Evolutionary conservation across 352 stramenopile species (phyloP).

Genomic region (Pythium vanterpoolii): DNA sequence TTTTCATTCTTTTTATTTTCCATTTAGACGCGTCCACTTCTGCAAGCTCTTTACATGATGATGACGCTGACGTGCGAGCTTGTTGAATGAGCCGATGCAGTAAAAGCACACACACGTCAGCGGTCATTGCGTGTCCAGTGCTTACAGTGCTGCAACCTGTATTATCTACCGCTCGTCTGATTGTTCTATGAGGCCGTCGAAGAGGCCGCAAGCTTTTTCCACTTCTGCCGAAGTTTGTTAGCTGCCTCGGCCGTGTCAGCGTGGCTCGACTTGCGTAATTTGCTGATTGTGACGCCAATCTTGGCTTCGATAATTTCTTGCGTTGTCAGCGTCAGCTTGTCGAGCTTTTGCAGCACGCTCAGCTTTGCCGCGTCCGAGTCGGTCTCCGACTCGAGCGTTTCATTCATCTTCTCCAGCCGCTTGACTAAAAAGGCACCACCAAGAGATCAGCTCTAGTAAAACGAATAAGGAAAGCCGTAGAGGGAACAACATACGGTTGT

Average conservation of each 20-base stretch:
- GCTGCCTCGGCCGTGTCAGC: slow-evolving; percentile 56
- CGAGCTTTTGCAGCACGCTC: slow-evolving; percentile 50
- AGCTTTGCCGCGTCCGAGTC: slow-evolving; percentile 37
- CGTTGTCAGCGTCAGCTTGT: slow-evolving; percentile 59
- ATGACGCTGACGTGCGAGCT: too few species aligned
- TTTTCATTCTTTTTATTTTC: too few species aligned
- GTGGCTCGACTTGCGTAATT: slow-evolving; percentile 75
- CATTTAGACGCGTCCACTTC: too few species aligned
- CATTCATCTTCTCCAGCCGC: slow-evolving; percentile 49
- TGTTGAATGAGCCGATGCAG: too few species aligned
- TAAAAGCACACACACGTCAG: too few species aligned
- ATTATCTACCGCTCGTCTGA: too few species aligned
- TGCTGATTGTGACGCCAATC: slow-evolving; percentile 70
- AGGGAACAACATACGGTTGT: slow-evolving; percentile 9
- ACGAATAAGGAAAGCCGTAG: neutral
- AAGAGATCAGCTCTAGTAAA: neutral
- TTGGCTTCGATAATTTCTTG: slow-evolving; percentile 81
- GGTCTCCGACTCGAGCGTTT: slow-evolving; percentile 39
- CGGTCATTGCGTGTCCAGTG: too few species aligned
- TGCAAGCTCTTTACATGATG: too few species aligned
- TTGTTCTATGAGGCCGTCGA: too few species aligned
- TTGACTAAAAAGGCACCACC: slow-evolving; percentile 3
- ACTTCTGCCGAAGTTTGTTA: slow-evolving; percentile 72
- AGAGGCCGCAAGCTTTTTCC: slow-evolving; percentile 48
- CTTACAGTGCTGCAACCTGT: too few species aligned